Percentiles rank a stretch among this genome's conserved stretches.
phyloP scores from a whole-genome alignment of 495 filamentous ascomycete species.

The Penicillium canescens region DNA sequence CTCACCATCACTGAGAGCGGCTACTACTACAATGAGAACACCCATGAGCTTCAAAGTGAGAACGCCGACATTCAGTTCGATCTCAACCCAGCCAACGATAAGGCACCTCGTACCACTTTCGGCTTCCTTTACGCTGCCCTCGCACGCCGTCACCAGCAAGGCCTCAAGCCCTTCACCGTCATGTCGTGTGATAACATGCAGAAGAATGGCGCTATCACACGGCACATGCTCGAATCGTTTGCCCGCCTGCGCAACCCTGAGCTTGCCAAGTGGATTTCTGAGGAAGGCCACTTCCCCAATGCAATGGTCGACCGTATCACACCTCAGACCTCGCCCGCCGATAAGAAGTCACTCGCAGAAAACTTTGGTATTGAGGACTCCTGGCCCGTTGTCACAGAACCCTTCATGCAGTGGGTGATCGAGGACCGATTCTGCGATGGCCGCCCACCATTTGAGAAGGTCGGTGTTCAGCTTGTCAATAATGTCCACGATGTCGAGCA shows the following conservation, averaged over 20 bases:
- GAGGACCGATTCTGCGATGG: conserved; percentile 50
- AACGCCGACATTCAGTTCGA: conserved; percentile 50
- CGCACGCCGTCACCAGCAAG: conserved; percentile 37
- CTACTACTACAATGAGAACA: conserved; percentile 55
- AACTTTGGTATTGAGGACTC: conserved; percentile 43
- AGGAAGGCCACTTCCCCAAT: conserved; percentile 47
- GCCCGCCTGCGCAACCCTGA: conserved; percentile 40
- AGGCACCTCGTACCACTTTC: conserved; percentile 43
- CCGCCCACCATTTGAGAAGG: conserved; percentile 47
- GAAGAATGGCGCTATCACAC: conserved; percentile 51
- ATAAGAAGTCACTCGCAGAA: conserved; percentile 38
- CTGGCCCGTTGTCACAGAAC: conserved; percentile 52
- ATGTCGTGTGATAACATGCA: conserved; percentile 55
- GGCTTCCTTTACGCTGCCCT: conserved; percentile 51
- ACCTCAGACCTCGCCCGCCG: conserved; percentile 40
- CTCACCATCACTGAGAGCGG: conserved; percentile 54
- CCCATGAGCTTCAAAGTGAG: conserved; percentile 46
- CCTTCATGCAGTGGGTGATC: conserved; percentile 52
- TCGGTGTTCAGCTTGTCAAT: conserved; percentile 47
- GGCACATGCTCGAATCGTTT: conserved; percentile 50
- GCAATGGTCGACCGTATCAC: conserved; percentile 54
- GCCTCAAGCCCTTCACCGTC: conserved; percentile 49
- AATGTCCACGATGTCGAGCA: conserved; percentile 45
- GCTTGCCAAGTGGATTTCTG: conserved; percentile 44
- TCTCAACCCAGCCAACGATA: conserved; percentile 41